These are phyloP conservation scores for Musa troglodytarum DNA, from an alignment of 176 grass and related monocot species.

Conservation along the genomic window DNA sequence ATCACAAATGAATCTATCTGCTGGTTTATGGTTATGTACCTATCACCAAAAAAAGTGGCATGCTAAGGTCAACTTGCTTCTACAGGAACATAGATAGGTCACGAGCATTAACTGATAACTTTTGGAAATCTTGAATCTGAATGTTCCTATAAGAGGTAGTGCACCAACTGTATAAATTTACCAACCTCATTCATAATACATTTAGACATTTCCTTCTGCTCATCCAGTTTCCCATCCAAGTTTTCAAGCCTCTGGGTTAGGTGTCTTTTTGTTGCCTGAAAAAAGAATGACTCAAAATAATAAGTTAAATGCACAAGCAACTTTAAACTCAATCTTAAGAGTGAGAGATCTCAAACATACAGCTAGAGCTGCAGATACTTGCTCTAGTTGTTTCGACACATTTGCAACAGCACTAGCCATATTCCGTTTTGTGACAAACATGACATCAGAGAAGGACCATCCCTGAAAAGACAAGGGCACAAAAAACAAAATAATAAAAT, in stretches of 20 bases:
- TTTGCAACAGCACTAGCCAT: conserved; percentile 79
- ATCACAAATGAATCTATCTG: too few species aligned
- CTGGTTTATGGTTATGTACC: too few species aligned
- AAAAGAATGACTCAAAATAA: conserved; percentile 16
- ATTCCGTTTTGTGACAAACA: conserved; percentile 89
- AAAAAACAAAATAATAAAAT: not conserved
- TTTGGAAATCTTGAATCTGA: not conserved
- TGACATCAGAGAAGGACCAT: conserved; percentile 82
- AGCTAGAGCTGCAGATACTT: conserved; percentile 65
- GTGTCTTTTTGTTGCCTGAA: conserved; percentile 77
- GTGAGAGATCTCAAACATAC: conserved; percentile 35
- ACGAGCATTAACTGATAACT: not conserved
- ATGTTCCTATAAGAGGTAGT: not conserved
- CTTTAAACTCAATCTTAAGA: not conserved
- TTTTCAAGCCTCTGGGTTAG: conserved; percentile 76
- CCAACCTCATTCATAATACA: conserved; percentile 70
- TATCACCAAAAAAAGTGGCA: not conserved
- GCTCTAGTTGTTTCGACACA: conserved; percentile 93
- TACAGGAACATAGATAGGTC: not conserved
- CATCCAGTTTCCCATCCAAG: conserved; percentile 88
- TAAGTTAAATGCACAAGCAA: not conserved
- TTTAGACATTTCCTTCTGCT: conserved; percentile 80
- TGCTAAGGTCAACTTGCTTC: not conserved
- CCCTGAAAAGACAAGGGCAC: conserved; percentile 33
- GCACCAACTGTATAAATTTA: not conserved